phyloP scores from a whole-genome alignment of 257 asterid genomes.

The Nicotiana undulata region DNA sequence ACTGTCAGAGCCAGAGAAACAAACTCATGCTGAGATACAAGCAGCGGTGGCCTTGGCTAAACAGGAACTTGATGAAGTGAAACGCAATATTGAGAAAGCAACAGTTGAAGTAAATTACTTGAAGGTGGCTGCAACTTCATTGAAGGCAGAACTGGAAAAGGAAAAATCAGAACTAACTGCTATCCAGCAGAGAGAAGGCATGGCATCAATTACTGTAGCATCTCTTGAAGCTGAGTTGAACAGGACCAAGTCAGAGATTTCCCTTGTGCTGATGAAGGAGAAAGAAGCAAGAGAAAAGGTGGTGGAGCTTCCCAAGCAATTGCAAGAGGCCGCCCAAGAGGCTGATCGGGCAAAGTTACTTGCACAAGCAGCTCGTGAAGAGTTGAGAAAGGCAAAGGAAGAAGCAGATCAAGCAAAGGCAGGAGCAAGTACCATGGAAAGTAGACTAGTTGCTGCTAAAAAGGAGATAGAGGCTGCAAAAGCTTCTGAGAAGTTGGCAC shows the following conservation, averaged over 20 bases:
- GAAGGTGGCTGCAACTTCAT: constrained; percentile 61
- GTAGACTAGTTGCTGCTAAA: constrained; percentile 57
- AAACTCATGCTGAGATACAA: constrained; percentile 48
- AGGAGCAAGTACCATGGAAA: constrained; percentile 48
- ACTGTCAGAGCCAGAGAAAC: constrained; percentile 30
- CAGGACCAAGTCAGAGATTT: constrained; percentile 52
- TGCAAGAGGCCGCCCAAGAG: constrained; percentile 65
- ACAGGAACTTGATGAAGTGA: constrained; percentile 72
- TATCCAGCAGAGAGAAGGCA: constrained; percentile 74
- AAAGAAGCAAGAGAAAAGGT: constrained; percentile 62
- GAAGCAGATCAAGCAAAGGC: constrained; percentile 78
- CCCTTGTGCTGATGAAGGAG: constrained; percentile 47
- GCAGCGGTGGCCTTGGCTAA: constrained; percentile 45
- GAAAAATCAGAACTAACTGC: constrained; percentile 52
- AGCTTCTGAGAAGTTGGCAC: constrained; percentile 81
- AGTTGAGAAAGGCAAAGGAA: constrained; percentile 55
- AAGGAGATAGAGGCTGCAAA: constrained; percentile 92
- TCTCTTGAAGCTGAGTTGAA: constrained; percentile 77
- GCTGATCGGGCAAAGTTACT: constrained; percentile 57
- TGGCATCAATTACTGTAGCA: constrained; percentile 72
- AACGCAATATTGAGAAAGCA: constrained; percentile 52
- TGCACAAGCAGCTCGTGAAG: constrained; percentile 44
- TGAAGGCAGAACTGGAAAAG: constrained; percentile 56
- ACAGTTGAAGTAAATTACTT: constrained; percentile 45
- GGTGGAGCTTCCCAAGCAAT: constrained; percentile 60